Conservation (phyloP, 2,329 filamentous ascomycete genomes). For the Fusarium burgessii region DNA sequence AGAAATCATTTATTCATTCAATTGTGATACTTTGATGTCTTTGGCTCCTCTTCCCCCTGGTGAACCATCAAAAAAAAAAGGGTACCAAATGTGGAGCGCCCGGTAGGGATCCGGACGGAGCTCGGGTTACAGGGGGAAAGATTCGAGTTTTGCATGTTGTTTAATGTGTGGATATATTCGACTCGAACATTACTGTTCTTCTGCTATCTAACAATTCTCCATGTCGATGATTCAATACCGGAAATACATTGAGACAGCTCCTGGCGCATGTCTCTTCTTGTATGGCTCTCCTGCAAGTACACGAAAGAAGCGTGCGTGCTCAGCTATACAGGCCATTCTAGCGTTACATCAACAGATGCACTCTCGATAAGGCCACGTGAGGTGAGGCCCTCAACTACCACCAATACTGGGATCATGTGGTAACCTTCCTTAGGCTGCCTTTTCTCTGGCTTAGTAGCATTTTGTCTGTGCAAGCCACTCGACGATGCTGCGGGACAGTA, state of each 20-base stretch:
- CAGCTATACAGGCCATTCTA: slow-evolving; percentile 32
- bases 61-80: slow-evolving; percentile 10
- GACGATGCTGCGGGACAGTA: neutral
- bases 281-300: neutral
- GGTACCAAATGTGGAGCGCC: slow-evolving; percentile 27
- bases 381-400: slow-evolving; percentile 31
- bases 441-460: neutral
- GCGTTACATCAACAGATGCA: slow-evolving; percentile 27
- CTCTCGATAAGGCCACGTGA: slow-evolving; percentile 32
- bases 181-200: neutral
- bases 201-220: neutral
- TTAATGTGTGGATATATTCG: neutral
- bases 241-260: neutral
- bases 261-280: neutral
- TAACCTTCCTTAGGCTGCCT: neutral
- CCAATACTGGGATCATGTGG: slow-evolving; percentile 20
- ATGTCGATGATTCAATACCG: neutral
- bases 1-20: slow-evolving; percentile 35
- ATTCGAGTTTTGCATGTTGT: neutral
- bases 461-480: neutral
- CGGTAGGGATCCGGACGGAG: slow-evolving; percentile 21
- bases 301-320: neutral
- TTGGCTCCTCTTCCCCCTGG: slow-evolving; percentile 16
- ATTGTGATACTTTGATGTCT: slow-evolving; percentile 32
- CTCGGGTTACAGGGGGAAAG: slow-evolving; percentile 15